Evolutionary conservation across 2,329 filamentous ascomycete species (phyloP), one percentile per base, ranked within the genome.

Genomic region (Thielaviopsis musarum): DNA sequence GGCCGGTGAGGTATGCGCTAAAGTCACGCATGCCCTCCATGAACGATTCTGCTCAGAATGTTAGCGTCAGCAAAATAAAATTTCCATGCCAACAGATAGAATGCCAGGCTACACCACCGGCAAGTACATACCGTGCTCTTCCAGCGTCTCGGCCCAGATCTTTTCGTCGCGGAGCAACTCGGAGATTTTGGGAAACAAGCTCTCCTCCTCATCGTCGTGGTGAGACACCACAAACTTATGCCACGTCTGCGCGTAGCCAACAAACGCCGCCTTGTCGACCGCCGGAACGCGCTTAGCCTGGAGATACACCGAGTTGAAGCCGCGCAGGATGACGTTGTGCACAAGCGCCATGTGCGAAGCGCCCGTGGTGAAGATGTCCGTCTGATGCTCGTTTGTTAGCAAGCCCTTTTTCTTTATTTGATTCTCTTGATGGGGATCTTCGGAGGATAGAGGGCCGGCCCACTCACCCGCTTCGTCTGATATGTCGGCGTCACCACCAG

Each of bases 221-320:
- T 84, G 80, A 38, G 77, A 76, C 64, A 74, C 75, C 62, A 84
- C 75, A 64, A 82, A 81, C 60, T 77, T 75, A 69, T 75, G 73
- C 78, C 79, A 83, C 0, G 79, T 76, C 57, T 78, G 70, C 30
- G 73, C 71, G 69, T 84, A 84, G 19, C 74, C 74, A 58, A 83
- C 68, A 64, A 85, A 84, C 66, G 78, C 76, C 54, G 69, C 66
- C 66, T 76, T 76, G 66, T 83, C 79, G n/a, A 68, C 67, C 1
- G 74, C 72, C 10, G 72, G 67, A 51, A 83, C 68, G 64, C 77
- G 71, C 12, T 75, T 73, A 0, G 79, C 80, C 67, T 84, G 81
- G 49, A 77, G 74, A 66, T 79, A 82, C 66, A 85, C 82, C 65
- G 75, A 77, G 69, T 85, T 84, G 72, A 79, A 82, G 58, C 80